Percentiles rank a stretch among this genome's conserved stretches.
phyloP scores from a whole-genome alignment of 805 yeast species.

The Yamadazyma ubonensis region DNA sequence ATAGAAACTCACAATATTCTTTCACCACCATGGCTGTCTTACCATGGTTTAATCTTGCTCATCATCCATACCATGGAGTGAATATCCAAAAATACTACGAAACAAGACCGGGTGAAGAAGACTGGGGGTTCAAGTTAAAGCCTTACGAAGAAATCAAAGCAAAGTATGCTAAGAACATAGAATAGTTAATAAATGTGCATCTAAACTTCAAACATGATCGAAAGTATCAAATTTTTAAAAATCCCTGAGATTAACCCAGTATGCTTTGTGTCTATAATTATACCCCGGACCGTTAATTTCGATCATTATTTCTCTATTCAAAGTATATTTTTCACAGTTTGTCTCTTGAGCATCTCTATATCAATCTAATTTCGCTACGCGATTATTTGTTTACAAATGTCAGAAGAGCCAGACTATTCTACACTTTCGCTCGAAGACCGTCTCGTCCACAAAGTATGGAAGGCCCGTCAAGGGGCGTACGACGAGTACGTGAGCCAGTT shows the following conservation, averaged over 20 bases:
- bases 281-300: no score
- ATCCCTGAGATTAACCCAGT: no score
- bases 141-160: conserved; percentile 50
- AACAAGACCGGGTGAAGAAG: conserved; percentile 57
- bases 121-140: conserved; percentile 55
- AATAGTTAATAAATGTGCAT: conserved; percentile 8
- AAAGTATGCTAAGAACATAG: conserved; percentile 19
- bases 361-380: not conserved
- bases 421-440: conserved; percentile 65
- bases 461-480: conserved; percentile 79
- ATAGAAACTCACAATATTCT: conserved; percentile 75
- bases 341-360: not conserved
- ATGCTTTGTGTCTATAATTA: no score
- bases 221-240: no score
- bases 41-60: conserved; percentile 81
- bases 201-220: no score
- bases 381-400: conserved; percentile 21
- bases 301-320: no score
- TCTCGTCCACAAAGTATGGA: conserved; percentile 75
- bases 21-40: conserved; percentile 56
- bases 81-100: conserved; percentile 61
- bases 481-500: conserved; percentile 59
- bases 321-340: no score
- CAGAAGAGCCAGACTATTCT: conserved; percentile 55
- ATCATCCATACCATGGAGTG: conserved; percentile 82